Evolutionary conservation across 371 early-diverging fungal genomes (phyloP).

Genomic region (Mortierella sp.): DNA sequence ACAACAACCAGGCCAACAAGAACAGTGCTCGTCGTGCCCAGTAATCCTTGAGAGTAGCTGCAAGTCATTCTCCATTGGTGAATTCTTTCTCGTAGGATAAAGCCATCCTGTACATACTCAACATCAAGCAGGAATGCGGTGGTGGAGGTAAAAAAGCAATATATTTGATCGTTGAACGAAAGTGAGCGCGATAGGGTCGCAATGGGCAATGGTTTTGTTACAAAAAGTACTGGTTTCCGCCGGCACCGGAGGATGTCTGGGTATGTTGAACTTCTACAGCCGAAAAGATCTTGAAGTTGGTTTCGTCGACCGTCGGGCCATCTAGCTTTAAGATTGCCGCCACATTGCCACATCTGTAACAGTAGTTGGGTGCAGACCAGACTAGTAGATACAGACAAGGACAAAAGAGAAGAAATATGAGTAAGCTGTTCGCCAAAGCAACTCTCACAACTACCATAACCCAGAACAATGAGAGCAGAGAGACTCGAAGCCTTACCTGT

Average conservation of each 20-base stretch:
- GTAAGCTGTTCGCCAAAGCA: background rate
- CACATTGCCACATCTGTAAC: slow-evolving; percentile 99
- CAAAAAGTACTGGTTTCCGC: slow-evolving; percentile 62
- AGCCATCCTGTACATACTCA: background rate
- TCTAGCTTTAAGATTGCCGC: slow-evolving; percentile 98
- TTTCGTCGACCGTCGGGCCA: slow-evolving; percentile 83
- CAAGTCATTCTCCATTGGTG: background rate
- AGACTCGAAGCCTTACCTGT: slow-evolving; percentile 65
- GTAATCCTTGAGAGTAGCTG: background rate
- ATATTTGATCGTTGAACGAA: background rate
- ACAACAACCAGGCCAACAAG: background rate
- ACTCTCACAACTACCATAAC: background rate
- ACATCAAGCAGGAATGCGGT: too few relatives aligned
- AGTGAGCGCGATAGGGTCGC: slow-evolving; percentile 10
- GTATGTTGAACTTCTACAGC: slow-evolving; percentile 95
- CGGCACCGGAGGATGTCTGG: slow-evolving; percentile 57
- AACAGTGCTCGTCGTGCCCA: background rate
- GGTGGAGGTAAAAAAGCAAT: background rate
- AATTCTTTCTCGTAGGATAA: background rate
- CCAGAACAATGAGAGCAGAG: background rate
- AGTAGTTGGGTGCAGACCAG: slow-evolving; percentile 99
- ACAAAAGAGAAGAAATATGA: background rate
- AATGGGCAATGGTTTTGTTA: slow-evolving; percentile 32
- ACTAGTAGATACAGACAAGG: slow-evolving; percentile 61
- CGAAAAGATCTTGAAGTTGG: slow-evolving; percentile 93